Percentiles rank a stretch among this genome's conserved stretches.
These are phyloP conservation scores for Beta vulgaris DNA, from an alignment of 148 eudicot genomes.

Conservation along the genomic window DNA sequence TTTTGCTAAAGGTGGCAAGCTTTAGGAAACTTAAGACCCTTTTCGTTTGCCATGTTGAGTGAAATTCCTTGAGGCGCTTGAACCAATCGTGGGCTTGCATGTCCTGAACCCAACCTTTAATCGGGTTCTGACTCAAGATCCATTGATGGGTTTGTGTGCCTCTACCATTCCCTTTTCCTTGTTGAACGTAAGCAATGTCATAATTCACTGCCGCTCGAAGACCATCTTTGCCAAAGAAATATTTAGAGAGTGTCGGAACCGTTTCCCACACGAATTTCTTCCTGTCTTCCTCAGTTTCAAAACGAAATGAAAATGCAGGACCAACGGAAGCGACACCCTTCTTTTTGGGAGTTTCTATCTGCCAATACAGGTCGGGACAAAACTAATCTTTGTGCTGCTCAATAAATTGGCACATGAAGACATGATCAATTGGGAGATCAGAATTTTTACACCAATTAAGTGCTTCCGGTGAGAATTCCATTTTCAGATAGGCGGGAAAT, in stretches of 20 bases:
- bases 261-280: neutral
- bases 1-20: neutral
- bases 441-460: neutral
- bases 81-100: neutral
- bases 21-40: neutral
- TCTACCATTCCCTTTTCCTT: neutral
- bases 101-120: neutral
- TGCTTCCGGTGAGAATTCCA: neutral
- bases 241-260: neutral
- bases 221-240: neutral
- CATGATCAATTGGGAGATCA: neutral
- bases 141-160: neutral
- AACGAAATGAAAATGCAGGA: neutral
- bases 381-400: neutral
- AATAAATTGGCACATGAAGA: neutral
- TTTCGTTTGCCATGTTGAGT: neutral
- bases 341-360: neutral
- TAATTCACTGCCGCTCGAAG: neutral
- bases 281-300: neutral
- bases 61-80: neutral
- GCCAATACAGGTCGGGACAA: neutral
- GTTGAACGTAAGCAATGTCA: neutral
- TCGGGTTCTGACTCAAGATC: neutral
- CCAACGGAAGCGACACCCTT: neutral
- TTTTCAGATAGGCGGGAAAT: neutral